Conservation (phyloP, 2,329 filamentous ascomycete genomes). For the Fusarium tupiense region DNA sequence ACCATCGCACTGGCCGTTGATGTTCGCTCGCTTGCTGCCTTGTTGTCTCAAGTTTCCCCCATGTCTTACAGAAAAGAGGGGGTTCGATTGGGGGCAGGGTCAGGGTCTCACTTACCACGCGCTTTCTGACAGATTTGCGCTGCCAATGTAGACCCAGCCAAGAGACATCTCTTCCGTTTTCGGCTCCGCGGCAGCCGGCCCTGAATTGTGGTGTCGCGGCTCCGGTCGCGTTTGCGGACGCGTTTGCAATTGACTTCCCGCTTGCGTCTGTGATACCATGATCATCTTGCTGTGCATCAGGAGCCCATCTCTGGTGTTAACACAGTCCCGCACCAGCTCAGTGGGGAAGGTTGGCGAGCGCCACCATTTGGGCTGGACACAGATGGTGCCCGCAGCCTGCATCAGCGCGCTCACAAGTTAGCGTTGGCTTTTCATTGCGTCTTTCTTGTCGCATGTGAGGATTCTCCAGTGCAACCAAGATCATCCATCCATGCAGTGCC, state of each 20-base stretch:
- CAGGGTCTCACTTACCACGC: constrained; percentile 73
- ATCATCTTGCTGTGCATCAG: constrained; percentile 90
- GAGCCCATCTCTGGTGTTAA: constrained; percentile 74
- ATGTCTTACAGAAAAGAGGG: constrained; percentile 36
- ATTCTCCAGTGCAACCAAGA: constrained; percentile 28
- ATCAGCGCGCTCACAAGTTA: constrained; percentile 41
- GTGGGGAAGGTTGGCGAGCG: constrained; percentile 74
- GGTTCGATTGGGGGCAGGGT: background rate
- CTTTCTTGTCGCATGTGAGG: constrained; percentile 28
- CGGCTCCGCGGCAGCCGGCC: constrained; percentile 24
- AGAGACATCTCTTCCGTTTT: constrained; percentile 36
- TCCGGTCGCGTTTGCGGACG: constrained; percentile 23
- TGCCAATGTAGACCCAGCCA: constrained; percentile 88
- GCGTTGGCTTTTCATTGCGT: constrained; percentile 28
- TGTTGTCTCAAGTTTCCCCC: constrained; percentile 36
- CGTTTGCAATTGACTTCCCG: constrained; percentile 23
- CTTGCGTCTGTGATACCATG: constrained; percentile 51
- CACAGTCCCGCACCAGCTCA: constrained; percentile 77
- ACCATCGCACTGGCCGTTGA: constrained; percentile 33
- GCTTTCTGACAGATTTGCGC: constrained; percentile 90
- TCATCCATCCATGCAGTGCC: constrained; percentile 9
- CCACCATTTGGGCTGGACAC: constrained; percentile 79
- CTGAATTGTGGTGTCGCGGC: constrained; percentile 17
- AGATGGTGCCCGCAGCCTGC: constrained; percentile 85
- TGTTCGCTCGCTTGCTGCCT: constrained; percentile 34